phyloP scores from a whole-genome alignment of 2,329 filamentous ascomycete species.

The Elsinoe perseae region DNA sequence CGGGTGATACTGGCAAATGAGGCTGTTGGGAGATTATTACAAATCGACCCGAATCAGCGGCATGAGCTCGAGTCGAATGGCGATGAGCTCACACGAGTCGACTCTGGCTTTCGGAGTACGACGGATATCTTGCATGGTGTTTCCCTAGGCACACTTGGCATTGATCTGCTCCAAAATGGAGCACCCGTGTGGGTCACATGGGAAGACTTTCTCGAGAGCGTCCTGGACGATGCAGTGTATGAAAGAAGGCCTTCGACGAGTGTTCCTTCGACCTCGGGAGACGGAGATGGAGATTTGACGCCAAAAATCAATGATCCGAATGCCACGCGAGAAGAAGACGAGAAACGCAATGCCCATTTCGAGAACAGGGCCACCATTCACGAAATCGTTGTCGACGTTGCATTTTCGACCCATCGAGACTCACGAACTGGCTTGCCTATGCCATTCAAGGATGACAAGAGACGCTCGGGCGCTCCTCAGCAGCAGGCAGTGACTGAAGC shows the following conservation, averaged over 20 bases:
- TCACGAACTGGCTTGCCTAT: conserved; percentile 32
- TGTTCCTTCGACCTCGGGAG: background rate
- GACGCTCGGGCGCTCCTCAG: conserved; percentile 8
- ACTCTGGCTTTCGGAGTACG: conserved; percentile 29
- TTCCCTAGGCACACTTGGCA: conserved; percentile 60
- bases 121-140: conserved; percentile 58
- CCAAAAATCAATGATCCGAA: conserved; percentile 9
- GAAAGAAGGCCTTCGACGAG: conserved; percentile 18
- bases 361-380: conserved; percentile 38
- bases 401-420: conserved; percentile 49
- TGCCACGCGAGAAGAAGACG: conserved; percentile 11
- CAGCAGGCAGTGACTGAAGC: conserved; percentile 44
- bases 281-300: conserved; percentile 17
- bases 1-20: conserved; percentile 68
- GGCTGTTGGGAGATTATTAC: conserved; percentile 62
- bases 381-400: conserved; percentile 60
- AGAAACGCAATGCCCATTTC: conserved; percentile 12
- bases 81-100: conserved; percentile 19
- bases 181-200: conserved; percentile 44
- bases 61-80: conserved; percentile 31
- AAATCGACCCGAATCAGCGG: conserved; percentile 39
- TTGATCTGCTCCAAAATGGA: conserved; percentile 66
- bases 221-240: conserved; percentile 34
- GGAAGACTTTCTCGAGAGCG: conserved; percentile 42
- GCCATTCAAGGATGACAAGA: conserved; percentile 21